Percentiles rank a stretch among this genome's conserved stretches.
These are phyloP conservation scores for Microstegium vimineum DNA, from an alignment of 176 grass and related monocot genomes.

Conservation along the genomic window DNA sequence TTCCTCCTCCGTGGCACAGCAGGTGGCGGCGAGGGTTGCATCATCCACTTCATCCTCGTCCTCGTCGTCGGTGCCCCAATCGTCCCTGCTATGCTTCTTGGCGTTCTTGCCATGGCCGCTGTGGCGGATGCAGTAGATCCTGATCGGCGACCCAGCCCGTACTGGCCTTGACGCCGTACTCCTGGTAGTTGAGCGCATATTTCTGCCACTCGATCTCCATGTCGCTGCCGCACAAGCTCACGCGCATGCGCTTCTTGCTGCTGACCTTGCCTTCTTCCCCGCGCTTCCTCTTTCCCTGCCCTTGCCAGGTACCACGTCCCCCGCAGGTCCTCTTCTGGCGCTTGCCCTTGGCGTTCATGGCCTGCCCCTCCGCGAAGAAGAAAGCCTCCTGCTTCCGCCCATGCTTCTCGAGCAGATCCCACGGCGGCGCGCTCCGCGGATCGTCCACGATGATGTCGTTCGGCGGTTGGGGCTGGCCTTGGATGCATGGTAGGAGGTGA, in stretches of 20 bases:
- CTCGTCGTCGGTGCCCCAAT: background rate
- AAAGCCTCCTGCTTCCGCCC: background rate
- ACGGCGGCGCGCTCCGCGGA: background rate
- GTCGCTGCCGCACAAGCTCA: background rate
- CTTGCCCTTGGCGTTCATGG: background rate
- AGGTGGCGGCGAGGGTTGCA: background rate
- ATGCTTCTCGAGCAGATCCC: background rate
- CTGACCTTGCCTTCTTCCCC: background rate
- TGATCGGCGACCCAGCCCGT: background rate
- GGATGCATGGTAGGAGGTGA: background rate
- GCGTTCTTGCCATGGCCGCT: conserved; percentile 10
- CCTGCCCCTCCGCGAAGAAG: background rate
- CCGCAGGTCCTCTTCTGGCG: background rate
- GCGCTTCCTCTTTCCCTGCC: background rate
- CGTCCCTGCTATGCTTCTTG: background rate
- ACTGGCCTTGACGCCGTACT: background rate
- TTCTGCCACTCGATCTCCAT: background rate
- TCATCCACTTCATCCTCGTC: background rate
- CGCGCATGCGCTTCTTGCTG: background rate
- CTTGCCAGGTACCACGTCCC: background rate
- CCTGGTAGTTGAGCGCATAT: background rate
- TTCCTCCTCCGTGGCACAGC: background rate
- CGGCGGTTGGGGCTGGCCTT: background rate
- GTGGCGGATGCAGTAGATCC: background rate
- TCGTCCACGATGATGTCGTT: background rate